Percentiles rank a stretch among this genome's conserved stretches.
Evolutionary conservation across 2,329 filamentous ascomycete species (phyloP).

Genomic region (Ascomycota sp.): DNA sequence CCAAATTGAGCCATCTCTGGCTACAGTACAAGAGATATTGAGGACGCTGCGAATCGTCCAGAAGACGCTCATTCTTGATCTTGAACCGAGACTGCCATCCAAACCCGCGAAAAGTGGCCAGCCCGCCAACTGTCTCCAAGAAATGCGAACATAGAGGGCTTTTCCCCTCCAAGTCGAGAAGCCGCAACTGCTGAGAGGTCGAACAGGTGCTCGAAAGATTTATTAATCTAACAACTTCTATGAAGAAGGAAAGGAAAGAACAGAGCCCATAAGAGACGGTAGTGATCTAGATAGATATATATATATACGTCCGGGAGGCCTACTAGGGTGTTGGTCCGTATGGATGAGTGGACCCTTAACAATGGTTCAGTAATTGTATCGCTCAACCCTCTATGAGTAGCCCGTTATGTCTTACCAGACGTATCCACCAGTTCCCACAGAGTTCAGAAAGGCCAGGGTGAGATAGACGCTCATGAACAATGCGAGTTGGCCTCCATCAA

Average conservation of each 20-base stretch:
- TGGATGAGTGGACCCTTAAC: slow-evolving; percentile 2
- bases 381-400: neutral
- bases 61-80: slow-evolving; percentile 20
- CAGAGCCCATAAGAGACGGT: too few relatives aligned
- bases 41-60: slow-evolving; percentile 31
- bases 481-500: slow-evolving; percentile 4
- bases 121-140: slow-evolving; percentile 22
- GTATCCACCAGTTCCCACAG: slow-evolving; percentile 1
- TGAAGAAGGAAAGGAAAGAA: too few relatives aligned
- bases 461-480: slow-evolving; percentile 4
- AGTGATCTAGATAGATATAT: too few relatives aligned
- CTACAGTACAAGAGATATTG: slow-evolving; percentile 32
- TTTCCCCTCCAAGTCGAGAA: slow-evolving; percentile 16
- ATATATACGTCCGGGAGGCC: too few relatives aligned
- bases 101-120: slow-evolving; percentile 29
- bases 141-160: slow-evolving; percentile 14
- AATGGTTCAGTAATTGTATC: neutral
- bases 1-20: slow-evolving; percentile 31
- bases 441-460: slow-evolving; percentile 2
- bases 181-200: slow-evolving; percentile 15
- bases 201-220: too few relatives aligned
- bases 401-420: slow-evolving; percentile 2
- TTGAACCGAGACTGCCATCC: slow-evolving; percentile 25
- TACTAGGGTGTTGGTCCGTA: too few relatives aligned
- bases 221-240: too few relatives aligned